A percentile compares a stretch with the other conserved stretches of the same genome.
Evolutionary conservation across 1,139 yeast species (phyloP).

Genomic region (Arxiozyma telluris): DNA sequence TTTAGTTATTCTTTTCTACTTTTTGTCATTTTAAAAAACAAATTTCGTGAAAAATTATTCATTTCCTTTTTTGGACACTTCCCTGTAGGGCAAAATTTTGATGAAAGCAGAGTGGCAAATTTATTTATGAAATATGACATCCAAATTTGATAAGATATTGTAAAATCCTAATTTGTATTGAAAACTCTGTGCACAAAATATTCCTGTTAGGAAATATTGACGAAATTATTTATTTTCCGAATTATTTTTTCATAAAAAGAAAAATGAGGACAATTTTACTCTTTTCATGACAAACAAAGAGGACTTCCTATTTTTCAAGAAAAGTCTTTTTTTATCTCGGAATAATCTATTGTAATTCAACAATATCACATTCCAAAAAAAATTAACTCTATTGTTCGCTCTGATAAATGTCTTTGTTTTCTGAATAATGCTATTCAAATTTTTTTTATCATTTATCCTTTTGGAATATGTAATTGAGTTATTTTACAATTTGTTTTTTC

Average conservation of each 20-base stretch:
- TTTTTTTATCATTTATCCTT: background rate
- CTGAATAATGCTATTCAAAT: background rate
- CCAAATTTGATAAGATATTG: background rate
- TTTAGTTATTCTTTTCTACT: too few relatives aligned
- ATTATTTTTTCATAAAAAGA: background rate
- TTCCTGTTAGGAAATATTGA: background rate
- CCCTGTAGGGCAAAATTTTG: too few relatives aligned
- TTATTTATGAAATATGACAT: background rate
- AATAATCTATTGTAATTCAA: background rate
- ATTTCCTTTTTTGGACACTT: too few relatives aligned
- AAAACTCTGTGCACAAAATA: background rate
- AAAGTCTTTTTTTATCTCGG: background rate
- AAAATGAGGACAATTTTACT: too few relatives aligned
- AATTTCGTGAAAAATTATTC: too few relatives aligned
- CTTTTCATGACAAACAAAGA: background rate
- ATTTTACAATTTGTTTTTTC: too few relatives aligned
- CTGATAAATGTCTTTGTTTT: background rate
- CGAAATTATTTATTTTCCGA: background rate
- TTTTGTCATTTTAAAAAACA: too few relatives aligned
- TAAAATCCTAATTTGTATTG: background rate
- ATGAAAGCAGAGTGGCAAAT: background rate
- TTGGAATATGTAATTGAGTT: background rate
- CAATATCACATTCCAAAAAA: too few relatives aligned
- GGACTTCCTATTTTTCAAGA: background rate
- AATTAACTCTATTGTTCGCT: background rate